Evolutionary conservation across 305 asterid genomes (phyloP).

Genomic region (Rubia tinctorum): DNA sequence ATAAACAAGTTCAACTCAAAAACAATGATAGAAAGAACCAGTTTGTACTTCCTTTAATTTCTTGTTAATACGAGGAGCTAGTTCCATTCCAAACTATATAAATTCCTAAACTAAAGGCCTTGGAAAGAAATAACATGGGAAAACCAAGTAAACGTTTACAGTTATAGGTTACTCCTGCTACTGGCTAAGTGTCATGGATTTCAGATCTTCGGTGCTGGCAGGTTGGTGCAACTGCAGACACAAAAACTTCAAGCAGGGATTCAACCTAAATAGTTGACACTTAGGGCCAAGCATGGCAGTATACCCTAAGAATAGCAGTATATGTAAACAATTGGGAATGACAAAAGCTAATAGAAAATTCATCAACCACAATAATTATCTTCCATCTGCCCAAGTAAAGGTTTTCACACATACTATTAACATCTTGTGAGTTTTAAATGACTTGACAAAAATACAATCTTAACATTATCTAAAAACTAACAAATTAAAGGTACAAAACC

Average conservation of each 20-base stretch:
- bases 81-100: not conserved
- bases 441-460: not conserved
- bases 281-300: not conserved
- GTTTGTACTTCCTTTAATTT: not conserved
- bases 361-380: not conserved
- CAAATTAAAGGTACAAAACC: not conserved
- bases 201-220: slow-evolving; percentile 10
- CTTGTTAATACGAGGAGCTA: not conserved
- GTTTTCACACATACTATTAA: not conserved
- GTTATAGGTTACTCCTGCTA: slow-evolving; percentile 2
- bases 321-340: not conserved
- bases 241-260: not conserved
- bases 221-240: slow-evolving; percentile 14
- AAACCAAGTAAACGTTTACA: not conserved
- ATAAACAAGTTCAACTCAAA: not conserved
- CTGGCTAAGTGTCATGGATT: slow-evolving; percentile 1
- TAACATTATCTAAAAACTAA: not conserved
- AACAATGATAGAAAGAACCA: not conserved
- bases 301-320: not conserved
- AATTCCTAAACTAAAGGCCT: not conserved
- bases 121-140: not conserved
- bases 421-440: not conserved
- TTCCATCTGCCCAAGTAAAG: not conserved
- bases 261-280: not conserved
- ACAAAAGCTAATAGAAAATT: not conserved